Evolutionary conservation across 129 eudicot genomes (phyloP).

Genomic region (Scalesia atractyloides): DNA sequence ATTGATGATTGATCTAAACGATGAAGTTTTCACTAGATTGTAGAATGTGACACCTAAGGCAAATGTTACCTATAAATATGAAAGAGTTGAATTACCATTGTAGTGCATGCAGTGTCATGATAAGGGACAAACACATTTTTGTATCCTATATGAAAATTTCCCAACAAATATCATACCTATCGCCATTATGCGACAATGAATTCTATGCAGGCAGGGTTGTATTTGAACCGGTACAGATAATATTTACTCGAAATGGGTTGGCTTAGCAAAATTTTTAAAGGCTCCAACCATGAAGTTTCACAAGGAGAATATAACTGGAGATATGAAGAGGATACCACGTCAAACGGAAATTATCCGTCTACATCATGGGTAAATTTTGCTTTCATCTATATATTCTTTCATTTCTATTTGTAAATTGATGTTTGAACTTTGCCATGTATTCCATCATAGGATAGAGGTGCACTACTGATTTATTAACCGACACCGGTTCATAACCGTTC

Average conservation of each 20-base stretch:
- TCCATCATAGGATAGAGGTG: background rate
- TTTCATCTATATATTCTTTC: constrained; percentile 4
- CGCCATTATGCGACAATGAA: constrained; percentile 7
- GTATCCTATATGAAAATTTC: background rate
- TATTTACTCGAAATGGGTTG: constrained; percentile 66
- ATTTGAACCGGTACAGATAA: constrained; percentile 38
- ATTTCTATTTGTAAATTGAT: background rate
- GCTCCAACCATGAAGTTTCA: constrained; percentile 70
- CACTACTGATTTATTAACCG: too few species aligned
- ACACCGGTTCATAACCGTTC: too few species aligned
- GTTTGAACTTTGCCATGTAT: constrained; percentile 17
- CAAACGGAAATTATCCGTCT: constrained; percentile 58
- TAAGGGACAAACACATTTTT: constrained; percentile 9
- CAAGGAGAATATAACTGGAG: constrained; percentile 67
- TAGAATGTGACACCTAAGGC: too few species aligned
- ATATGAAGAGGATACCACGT: constrained; percentile 45
- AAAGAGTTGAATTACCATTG: background rate
- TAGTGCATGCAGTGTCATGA: background rate
- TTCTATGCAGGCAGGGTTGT: constrained; percentile 40
- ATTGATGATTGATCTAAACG: background rate
- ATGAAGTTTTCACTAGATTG: background rate
- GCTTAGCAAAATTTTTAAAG: constrained; percentile 91
- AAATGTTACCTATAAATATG: background rate
- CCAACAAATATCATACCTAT: background rate
- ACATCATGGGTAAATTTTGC: constrained; percentile 60